Conservation (phyloP, 2,329 filamentous ascomycete species). For the Penicillium janthinellum region DNA sequence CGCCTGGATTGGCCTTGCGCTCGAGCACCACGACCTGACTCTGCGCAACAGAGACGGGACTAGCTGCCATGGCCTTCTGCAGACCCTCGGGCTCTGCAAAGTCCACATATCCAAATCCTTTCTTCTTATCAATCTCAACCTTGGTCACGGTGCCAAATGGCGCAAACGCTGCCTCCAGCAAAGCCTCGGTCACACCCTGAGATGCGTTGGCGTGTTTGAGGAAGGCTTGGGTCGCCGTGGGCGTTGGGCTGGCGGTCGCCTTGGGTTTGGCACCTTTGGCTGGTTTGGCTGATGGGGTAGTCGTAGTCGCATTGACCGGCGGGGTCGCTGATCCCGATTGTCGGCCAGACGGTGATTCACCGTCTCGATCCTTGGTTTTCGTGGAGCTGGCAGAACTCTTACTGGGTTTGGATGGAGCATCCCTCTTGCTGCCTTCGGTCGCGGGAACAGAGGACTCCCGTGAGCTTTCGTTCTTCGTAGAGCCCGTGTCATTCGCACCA, state of each 20-base stretch:
- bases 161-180: conserved; percentile 74
- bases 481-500: conserved; percentile 26
- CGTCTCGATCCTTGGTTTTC: conserved; percentile 28
- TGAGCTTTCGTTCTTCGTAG: conserved; percentile 27
- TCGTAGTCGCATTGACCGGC: conserved; percentile 15
- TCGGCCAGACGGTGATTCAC: conserved; percentile 18
- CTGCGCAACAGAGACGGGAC: conserved; percentile 79
- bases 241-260: conserved; percentile 23
- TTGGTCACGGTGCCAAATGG: conserved; percentile 72
- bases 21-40: conserved; percentile 86
- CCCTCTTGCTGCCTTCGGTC: conserved; percentile 25
- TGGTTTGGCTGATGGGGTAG: conserved; percentile 20
- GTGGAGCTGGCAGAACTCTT: conserved; percentile 19
- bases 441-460: conserved; percentile 16
- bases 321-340: conserved; percentile 18
- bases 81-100: conserved; percentile 74
- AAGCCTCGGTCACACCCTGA: conserved; percentile 83
- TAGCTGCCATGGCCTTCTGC: conserved; percentile 76
- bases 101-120: conserved; percentile 91
- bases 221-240: conserved; percentile 58
- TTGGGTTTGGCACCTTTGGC: conserved; percentile 35
- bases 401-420: conserved; percentile 17
- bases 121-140: conserved; percentile 92
- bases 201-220: conserved; percentile 84
- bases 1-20: conserved; percentile 41